Conservation (phyloP, 805 yeast species). For the Nakazawaea wickerhamii region DNA sequence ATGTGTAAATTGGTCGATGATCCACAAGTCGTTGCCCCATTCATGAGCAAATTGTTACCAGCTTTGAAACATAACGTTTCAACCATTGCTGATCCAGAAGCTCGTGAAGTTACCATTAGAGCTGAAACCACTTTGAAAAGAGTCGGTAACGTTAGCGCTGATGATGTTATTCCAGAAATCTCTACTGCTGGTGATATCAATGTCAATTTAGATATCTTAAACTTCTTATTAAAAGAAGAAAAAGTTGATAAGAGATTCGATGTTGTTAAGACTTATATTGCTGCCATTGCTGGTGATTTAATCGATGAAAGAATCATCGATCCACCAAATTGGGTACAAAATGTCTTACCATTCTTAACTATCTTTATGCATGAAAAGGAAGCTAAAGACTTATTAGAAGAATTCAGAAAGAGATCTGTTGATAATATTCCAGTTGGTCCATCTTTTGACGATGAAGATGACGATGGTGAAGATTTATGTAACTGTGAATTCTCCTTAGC, state of each 20-base stretch:
- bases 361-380: conserved; percentile 91
- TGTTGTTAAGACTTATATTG: conserved; percentile 72
- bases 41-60: conserved; percentile 93
- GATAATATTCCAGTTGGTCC: conserved; percentile 98
- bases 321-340: conserved; percentile 84
- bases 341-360: conserved; percentile 90
- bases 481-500: conserved; percentile 99
- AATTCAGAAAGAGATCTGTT: conserved; percentile 92
- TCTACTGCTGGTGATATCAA: conserved; percentile 97
- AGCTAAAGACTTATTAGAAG: conserved; percentile 87
- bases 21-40: conserved; percentile 99
- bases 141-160: conserved; percentile 94
- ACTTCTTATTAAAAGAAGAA: conserved; percentile 62
- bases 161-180: conserved; percentile 91
- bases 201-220: conserved; percentile 81
- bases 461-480: conserved; percentile 99
- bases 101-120: conserved; percentile 96
- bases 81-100: conserved; percentile 99
- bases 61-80: conserved; percentile 90
- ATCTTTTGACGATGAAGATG: conserved; percentile 84
- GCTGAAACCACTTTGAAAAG: conserved; percentile 96
- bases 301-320: conserved; percentile 96
- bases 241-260: conserved; percentile 75
- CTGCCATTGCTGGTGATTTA: conserved; percentile 98
- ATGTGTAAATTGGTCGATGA: conserved; percentile 99